Base-by-base conservation (phyloP, 1,284 basidiomycete genomes). In the Apiotrichum brassicae region DNA sequence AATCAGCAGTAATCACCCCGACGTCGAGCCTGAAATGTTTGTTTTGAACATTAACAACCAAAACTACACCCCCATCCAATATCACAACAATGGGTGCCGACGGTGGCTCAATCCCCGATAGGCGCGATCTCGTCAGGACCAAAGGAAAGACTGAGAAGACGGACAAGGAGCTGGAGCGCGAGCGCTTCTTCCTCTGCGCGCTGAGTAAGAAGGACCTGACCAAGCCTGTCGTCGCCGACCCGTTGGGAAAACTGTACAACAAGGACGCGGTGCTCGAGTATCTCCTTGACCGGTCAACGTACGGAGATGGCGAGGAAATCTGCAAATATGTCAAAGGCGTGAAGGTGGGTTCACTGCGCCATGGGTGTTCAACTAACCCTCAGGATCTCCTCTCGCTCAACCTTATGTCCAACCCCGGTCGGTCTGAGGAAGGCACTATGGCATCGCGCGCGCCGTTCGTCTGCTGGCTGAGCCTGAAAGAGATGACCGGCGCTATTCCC, bases 181-280 rank as follows among this genome's bases (percentile, higher is more conserved):
- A 89, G n/a, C 78, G 82, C 46, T 95, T 87, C 88, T 82, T 86
- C 58, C 88, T 85, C 64, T 95, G 92, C 67, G 89, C 91, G 9
- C 76, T 97, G 3, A 94, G 89, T 39, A 95, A 93, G 88, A 80
- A 81, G 54, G 82, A 83, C n/a, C 77, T 95, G 3, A 80, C 83
- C 60, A 82, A 88, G 56, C 92, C 91, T 0, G 77, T 94, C 13
- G 91, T 94, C 0, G 84, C 89, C 0, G 93, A 90, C 72, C 83
- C 83, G 0, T 76, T 95, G 0, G 92, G 92, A 23, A 92, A 91
- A 70, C 76, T 95, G 2, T 95, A 94, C 68, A 97, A 95, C 74
- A 94, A 93, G 68, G 91, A 92, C 64, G 82, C 90, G 0, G 76
- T 95, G 36, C 79, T 95, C 42, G 88, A 93, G 67, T 92, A 83